A percentile compares a stretch with the other conserved stretches of the same genome.
phyloP scores from a whole-genome alignment of 495 filamentous ascomycete species.

The Astrothelium subdiscretum region DNA sequence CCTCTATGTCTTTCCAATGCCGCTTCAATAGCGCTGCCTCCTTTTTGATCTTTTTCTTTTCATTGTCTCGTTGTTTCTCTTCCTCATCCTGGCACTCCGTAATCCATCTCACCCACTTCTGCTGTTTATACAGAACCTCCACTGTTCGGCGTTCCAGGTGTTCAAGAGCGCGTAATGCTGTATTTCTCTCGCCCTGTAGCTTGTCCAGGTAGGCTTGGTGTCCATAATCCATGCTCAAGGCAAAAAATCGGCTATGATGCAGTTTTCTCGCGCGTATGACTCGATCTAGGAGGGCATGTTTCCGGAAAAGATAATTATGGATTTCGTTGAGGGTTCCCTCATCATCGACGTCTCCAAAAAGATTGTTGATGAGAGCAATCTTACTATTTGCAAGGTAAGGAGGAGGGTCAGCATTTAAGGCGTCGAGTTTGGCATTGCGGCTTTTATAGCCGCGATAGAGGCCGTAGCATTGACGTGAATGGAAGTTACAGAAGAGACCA shows the following conservation, averaged over 20 bases:
- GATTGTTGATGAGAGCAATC: conserved; percentile 31
- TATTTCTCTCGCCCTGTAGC: conserved; percentile 32
- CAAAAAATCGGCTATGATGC: conserved; percentile 43
- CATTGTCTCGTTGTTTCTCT: conserved; percentile 37
- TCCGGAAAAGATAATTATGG: conserved; percentile 32
- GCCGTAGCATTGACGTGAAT: conserved; percentile 1
- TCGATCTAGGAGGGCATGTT: conserved; percentile 35
- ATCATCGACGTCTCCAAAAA: conserved; percentile 29
- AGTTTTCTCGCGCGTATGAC: conserved; percentile 41
- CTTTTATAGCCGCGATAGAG: conserved; percentile 1
- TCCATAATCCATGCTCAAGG: conserved; percentile 28
- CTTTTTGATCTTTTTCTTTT: conserved; percentile 41
- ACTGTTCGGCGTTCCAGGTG: conserved; percentile 35
- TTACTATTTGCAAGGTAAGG: conserved; percentile 26
- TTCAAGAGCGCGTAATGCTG: conserved; percentile 33
- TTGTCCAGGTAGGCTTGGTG: conserved; percentile 35
- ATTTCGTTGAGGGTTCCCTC: conserved; percentile 31
- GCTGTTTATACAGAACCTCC: conserved; percentile 35
- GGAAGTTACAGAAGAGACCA: conserved; percentile 1
- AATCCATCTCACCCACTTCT: conserved; percentile 42
- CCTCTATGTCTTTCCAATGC: conserved; percentile 32
- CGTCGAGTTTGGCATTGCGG: conserved; percentile 30
- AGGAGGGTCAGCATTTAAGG: conserved; percentile 26
- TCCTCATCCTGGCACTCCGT: conserved; percentile 34
- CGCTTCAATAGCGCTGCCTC: conserved; percentile 40